Evolutionary conservation across 805 yeast species (phyloP).

Genomic region (Brettanomyces anomalus): DNA sequence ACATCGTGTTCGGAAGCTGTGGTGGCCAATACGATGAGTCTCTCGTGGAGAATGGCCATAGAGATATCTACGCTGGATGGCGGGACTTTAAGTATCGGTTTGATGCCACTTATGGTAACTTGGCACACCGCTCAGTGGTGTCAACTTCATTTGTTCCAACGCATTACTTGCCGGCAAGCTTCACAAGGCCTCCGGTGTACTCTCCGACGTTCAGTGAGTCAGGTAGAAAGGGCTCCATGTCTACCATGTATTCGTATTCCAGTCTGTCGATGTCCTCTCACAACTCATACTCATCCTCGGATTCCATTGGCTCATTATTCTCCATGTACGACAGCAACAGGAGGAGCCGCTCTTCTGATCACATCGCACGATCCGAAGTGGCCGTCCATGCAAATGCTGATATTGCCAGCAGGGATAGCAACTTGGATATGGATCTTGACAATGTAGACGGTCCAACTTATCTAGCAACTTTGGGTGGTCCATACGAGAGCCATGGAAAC

Average conservation of each 20-base stretch:
- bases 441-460: no score
- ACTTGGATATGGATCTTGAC: no score
- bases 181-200: neutral
- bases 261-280: neutral
- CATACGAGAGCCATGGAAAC: no score
- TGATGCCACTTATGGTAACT: conserved; percentile 49
- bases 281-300: neutral
- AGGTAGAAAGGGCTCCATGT: neutral
- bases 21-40: conserved; percentile 4
- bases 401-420: no score
- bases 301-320: conserved; percentile 1
- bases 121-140: neutral
- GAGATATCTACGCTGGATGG: conserved; percentile 66
- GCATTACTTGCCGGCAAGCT: neutral
- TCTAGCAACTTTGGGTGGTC: no score
- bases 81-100: conserved; percentile 80
- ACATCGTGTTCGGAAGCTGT: conserved; percentile 9
- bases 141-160: conserved; percentile 2
- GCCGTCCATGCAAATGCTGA: no score
- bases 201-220: neutral
- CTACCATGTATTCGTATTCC: neutral
- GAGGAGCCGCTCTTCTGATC: no score
- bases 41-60: conserved; percentile 7
- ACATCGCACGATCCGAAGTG: no score
- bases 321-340: neutral